Conservation (phyloP, 75 land plant genomes). For the Pinus albicaulis region DNA sequence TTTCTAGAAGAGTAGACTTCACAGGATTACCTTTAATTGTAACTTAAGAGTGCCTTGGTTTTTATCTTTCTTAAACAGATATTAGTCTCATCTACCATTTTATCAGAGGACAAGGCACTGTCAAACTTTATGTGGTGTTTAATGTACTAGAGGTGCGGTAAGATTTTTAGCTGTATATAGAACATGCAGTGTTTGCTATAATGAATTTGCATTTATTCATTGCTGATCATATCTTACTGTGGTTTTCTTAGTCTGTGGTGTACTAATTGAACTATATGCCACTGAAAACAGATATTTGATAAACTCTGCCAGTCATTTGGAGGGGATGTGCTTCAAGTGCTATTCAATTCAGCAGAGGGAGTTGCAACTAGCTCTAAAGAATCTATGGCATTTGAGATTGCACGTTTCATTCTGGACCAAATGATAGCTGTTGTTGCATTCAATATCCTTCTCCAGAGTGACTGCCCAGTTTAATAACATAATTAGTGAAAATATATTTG, state of each 20-base stretch:
- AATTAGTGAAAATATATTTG: neutral
- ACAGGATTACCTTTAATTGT: neutral
- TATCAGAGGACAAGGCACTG: conserved; percentile 93
- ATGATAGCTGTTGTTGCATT: conserved; percentile 70
- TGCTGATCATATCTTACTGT: neutral
- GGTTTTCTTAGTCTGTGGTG: neutral
- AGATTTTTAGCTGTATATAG: neutral
- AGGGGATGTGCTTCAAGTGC: conserved; percentile 92
- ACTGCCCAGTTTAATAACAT: neutral
- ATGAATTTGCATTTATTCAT: neutral
- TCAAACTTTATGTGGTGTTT: conserved; percentile 96
- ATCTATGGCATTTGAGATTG: conserved; percentile 31
- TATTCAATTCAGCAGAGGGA: conserved; percentile 81
- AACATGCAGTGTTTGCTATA: neutral
- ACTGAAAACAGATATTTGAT: conserved; percentile 81
- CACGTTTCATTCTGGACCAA: conserved; percentile 67
- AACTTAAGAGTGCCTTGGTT: neutral
- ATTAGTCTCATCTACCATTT: conserved; percentile 96
- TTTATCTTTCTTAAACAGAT: conserved; percentile 41
- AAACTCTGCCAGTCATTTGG: conserved; percentile 91
- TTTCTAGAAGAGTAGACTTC: neutral
- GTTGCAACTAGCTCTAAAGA: conserved; percentile 71
- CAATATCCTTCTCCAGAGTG: conserved; percentile 65
- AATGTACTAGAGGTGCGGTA: conserved; percentile 92
- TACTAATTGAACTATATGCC: neutral